These are phyloP conservation scores for Monoraphidium neglectum DNA, from an alignment of 139 green algal species.

Conservation along the genomic window DNA sequence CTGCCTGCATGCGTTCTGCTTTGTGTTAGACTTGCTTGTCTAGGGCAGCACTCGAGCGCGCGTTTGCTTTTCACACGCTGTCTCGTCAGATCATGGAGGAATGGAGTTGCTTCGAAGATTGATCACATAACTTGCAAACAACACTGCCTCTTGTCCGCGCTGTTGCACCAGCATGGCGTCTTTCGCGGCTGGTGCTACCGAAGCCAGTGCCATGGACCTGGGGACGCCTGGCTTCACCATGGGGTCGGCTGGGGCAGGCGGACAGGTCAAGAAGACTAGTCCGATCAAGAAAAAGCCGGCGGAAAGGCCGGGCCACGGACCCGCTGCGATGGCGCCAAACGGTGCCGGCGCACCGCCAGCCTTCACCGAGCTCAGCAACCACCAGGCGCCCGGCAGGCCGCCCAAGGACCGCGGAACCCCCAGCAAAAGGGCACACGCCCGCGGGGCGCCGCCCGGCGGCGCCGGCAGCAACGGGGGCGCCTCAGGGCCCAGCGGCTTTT, in stretches of 20 bases:
- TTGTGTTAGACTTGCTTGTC: too few species aligned
- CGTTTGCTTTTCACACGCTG: too few species aligned
- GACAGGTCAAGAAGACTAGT: neutral
- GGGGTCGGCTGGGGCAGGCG: neutral
- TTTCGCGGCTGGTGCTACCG: too few species aligned
- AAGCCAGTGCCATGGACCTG: constrained; percentile 22
- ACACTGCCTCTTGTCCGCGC: too few species aligned
- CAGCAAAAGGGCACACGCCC: neutral
- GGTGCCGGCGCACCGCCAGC: neutral
- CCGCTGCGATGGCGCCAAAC: neutral
- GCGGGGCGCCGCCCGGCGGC: neutral
- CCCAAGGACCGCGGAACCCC: neutral
- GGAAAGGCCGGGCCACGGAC: neutral
- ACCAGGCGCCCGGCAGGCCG: neutral
- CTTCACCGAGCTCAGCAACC: constrained; percentile 28
- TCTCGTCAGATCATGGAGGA: too few species aligned
- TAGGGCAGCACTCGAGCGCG: too few species aligned
- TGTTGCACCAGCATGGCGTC: too few species aligned
- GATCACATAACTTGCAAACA: too few species aligned
- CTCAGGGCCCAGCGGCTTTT: neutral
- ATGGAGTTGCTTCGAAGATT: too few species aligned
- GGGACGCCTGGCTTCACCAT: constrained; percentile 20
- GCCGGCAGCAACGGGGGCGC: neutral
- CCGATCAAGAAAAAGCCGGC: neutral
- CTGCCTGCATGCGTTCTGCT: too few species aligned